phyloP scores from a whole-genome alignment of 2,329 filamentous ascomycete species.

The Botrytis tulipae region DNA sequence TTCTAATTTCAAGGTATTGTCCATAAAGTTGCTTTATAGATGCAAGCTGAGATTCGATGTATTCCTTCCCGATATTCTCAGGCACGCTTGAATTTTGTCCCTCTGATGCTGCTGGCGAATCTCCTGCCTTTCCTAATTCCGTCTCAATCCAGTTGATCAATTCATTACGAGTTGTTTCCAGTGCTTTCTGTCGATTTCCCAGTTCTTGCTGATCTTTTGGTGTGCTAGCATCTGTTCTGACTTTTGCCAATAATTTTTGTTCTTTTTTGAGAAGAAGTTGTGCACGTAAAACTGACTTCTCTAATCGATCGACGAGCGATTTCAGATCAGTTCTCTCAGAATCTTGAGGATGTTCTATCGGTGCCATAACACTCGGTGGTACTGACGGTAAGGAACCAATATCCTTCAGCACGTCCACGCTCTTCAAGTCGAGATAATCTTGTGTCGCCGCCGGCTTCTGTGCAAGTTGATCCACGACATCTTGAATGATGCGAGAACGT shows the following conservation, averaged over 20 bases:
- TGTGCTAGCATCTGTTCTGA: slow-evolving; percentile 29
- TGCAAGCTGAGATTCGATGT: slow-evolving; percentile 28
- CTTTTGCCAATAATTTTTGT: slow-evolving; percentile 52
- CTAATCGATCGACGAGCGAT: slow-evolving; percentile 50
- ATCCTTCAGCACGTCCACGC: slow-evolving; percentile 28
- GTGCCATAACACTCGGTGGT: slow-evolving; percentile 33
- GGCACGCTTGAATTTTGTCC: slow-evolving; percentile 7
- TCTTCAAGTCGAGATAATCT: slow-evolving; percentile 47
- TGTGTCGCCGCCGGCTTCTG: slow-evolving; percentile 52
- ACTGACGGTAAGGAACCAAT: slow-evolving; percentile 33
- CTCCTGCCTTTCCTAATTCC: slow-evolving; percentile 54
- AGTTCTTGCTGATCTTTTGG: neutral
- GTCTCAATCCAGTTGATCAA: slow-evolving; percentile 65
- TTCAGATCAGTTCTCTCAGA: slow-evolving; percentile 45
- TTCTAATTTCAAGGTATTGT: slow-evolving; percentile 51
- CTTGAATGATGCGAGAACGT: slow-evolving; percentile 50
- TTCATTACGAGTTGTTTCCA: slow-evolving; percentile 56
- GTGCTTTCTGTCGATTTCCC: slow-evolving; percentile 45
- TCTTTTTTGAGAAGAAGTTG: slow-evolving; percentile 57
- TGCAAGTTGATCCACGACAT: slow-evolving; percentile 50
- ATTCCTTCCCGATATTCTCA: slow-evolving; percentile 28
- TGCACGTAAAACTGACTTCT: slow-evolving; percentile 57
- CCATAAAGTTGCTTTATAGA: slow-evolving; percentile 54
- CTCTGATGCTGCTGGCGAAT: slow-evolving; percentile 39
- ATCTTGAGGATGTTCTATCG: slow-evolving; percentile 25